Evolutionary conservation across 148 eudicot genomes (phyloP).

Genomic region (Fagopyrum homotropicum): DNA sequence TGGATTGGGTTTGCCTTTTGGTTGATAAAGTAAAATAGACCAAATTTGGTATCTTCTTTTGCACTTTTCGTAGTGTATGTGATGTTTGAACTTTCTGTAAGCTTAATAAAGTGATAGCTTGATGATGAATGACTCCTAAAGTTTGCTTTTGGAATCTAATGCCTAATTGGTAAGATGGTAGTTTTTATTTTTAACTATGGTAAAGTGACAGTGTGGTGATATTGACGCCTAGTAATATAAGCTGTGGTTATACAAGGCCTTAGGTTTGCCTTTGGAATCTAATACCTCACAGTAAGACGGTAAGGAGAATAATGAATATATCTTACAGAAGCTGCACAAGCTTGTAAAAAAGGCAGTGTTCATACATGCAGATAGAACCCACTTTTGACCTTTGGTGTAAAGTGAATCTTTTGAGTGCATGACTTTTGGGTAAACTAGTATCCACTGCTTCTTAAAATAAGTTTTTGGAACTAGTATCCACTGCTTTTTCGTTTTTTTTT

Average conservation of each 20-base stretch:
- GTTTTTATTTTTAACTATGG: background rate
- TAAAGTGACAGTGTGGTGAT: background rate
- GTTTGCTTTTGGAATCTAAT: too few species aligned
- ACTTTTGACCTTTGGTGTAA: background rate
- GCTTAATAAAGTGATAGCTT: too few species aligned
- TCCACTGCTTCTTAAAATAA: background rate
- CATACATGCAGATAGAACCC: background rate
- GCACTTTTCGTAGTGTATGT: background rate
- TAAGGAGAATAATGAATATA: background rate
- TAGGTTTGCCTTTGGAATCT: background rate
- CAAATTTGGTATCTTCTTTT: background rate
- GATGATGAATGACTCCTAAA: too few species aligned
- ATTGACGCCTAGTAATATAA: background rate
- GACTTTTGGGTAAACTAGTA: background rate
- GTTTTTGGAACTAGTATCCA: background rate
- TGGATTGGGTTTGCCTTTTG: background rate
- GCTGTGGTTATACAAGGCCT: background rate
- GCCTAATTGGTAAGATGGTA: too few species aligned
- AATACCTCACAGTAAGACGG: conserved; percentile 1
- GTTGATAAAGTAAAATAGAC: background rate
- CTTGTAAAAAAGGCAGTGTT: background rate
- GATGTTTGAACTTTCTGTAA: background rate
- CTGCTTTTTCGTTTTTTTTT: background rate
- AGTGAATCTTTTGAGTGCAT: background rate
- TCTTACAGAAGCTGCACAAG: background rate